A percentile compares a stretch with the other conserved stretches of the same genome.
Conservation (phyloP, 306 rosid species). For the Begonia peltatifolia region DNA sequence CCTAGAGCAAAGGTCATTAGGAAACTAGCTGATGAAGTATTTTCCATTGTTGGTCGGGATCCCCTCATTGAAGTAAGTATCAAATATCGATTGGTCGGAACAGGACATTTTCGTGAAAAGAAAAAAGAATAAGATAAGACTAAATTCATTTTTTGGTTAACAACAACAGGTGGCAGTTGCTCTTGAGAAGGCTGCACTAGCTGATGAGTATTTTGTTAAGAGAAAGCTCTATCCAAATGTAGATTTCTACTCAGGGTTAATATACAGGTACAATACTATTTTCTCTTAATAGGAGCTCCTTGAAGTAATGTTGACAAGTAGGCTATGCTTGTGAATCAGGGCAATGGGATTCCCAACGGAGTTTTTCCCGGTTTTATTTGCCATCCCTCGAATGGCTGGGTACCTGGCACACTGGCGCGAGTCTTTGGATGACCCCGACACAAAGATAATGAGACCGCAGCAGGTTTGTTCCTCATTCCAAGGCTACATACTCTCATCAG, state of each 20-base stretch:
- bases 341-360: constrained; percentile 92
- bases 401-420: constrained; percentile 92
- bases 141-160: too few relatives aligned
- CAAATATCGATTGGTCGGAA: not conserved
- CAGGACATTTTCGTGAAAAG: too few relatives aligned
- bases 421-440: constrained; percentile 86
- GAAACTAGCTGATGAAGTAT: constrained; percentile 75
- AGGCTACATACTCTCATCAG: not conserved
- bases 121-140: too few relatives aligned
- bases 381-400: constrained; percentile 94
- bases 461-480: constrained; percentile 37
- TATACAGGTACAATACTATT: constrained; percentile 30
- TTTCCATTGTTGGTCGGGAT: constrained; percentile 83
- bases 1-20: constrained; percentile 79
- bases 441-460: constrained; percentile 85
- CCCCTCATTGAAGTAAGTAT: constrained; percentile 74
- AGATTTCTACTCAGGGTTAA: constrained; percentile 86
- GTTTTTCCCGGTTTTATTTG: constrained; percentile 72
- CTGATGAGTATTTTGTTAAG: constrained; percentile 74
- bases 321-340: constrained; percentile 25
- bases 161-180: constrained; percentile 65
- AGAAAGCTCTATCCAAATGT: constrained; percentile 89
- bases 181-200: constrained; percentile 72
- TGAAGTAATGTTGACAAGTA: not conserved
- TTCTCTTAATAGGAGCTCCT: not conserved